These are phyloP conservation scores for Chamaecrista fasciculata DNA, from an alignment of 306 rosid species.

Conservation along the genomic window DNA sequence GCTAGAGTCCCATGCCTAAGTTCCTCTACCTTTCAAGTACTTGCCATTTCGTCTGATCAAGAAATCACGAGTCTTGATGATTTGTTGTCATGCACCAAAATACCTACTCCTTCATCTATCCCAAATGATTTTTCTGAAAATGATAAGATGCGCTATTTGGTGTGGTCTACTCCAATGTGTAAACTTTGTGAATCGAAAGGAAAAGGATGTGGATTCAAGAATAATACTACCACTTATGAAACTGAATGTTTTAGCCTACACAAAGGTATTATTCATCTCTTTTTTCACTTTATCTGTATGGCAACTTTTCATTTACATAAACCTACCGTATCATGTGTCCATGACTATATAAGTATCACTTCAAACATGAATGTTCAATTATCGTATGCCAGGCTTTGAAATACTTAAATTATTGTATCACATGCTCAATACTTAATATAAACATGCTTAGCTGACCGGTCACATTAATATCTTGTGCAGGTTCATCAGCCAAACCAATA, in stretches of 20 bases:
- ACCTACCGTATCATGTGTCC: not conserved
- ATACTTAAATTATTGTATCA: too few relatives aligned
- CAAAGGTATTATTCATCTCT: constrained; percentile 2
- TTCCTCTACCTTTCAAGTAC: too few relatives aligned
- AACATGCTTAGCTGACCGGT: not conserved
- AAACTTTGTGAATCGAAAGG: not conserved
- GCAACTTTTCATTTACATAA: not conserved
- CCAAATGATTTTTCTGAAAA: not conserved
- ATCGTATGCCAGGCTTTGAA: too few relatives aligned
- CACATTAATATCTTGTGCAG: constrained; percentile 16
- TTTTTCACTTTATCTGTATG: not conserved
- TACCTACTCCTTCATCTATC: constrained; percentile 20
- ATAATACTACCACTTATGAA: not conserved
- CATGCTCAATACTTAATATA: too few relatives aligned
- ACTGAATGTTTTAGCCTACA: constrained; percentile 6
- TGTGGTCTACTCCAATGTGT: not conserved
- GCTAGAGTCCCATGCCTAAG: too few relatives aligned
- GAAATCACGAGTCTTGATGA: too few relatives aligned
- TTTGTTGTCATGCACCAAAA: constrained; percentile 30
- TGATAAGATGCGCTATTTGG: not conserved
- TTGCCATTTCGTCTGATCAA: too few relatives aligned
- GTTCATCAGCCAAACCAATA: not conserved
- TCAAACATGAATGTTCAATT: too few relatives aligned
- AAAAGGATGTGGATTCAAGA: constrained; percentile 29
- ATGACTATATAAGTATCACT: not conserved